phyloP scores from a whole-genome alignment of 169 alveolate genomes.

The Plasmodium vivax region DNA sequence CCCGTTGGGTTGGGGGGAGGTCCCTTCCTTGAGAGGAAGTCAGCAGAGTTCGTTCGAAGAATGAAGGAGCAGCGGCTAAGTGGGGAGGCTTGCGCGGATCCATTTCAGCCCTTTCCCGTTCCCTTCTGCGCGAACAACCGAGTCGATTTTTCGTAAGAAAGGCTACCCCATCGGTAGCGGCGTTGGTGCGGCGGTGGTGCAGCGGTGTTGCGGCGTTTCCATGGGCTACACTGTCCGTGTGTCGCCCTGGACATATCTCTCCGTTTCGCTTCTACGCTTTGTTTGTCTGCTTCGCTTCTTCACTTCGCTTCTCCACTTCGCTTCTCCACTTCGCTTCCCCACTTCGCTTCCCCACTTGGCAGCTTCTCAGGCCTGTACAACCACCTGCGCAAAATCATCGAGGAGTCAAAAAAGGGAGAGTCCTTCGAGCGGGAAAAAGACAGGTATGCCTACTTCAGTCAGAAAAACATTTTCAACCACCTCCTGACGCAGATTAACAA shows the following conservation, averaged over 20 bases:
- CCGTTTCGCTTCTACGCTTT: background rate
- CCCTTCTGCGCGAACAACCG: constrained; percentile 39
- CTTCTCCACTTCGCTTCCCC: background rate
- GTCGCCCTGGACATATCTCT: background rate
- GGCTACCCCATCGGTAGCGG: background rate
- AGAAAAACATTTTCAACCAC: constrained; percentile 46
- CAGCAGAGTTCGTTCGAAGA: constrained; percentile 32
- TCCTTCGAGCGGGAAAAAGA: constrained; percentile 56
- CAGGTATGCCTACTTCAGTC: constrained; percentile 61
- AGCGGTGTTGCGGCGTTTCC: background rate
- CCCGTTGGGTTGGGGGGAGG: constrained; percentile 76
- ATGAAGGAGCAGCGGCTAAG: background rate
- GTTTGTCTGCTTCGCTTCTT: background rate
- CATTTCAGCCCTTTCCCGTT: constrained; percentile 62
- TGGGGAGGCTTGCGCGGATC: constrained; percentile 23
- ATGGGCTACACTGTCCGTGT: background rate
- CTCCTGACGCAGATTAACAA: constrained; percentile 40
- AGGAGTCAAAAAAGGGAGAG: constrained; percentile 17
- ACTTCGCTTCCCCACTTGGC: background rate
- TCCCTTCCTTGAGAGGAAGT: constrained; percentile 62
- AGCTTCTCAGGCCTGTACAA: constrained; percentile 67
- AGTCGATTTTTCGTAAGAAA: constrained; percentile 67
- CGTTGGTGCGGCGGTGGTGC: background rate
- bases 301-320: background rate
- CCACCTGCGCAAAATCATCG: constrained; percentile 54